phyloP scores from a whole-genome alignment of 768 basidiomycete species.

The Lentinula aciculospora region DNA sequence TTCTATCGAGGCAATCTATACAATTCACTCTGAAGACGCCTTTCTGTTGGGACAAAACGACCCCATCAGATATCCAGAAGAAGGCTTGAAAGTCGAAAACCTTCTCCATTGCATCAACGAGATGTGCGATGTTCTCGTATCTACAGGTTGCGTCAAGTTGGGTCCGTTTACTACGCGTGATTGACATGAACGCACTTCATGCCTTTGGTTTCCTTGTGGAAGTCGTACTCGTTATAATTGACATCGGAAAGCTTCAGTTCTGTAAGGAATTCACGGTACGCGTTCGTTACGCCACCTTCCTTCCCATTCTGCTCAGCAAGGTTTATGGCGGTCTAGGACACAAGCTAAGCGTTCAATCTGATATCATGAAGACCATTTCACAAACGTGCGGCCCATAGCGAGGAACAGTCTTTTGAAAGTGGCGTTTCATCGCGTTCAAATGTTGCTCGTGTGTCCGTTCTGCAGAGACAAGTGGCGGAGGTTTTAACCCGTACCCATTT shows the following conservation, averaged over 20 bases:
- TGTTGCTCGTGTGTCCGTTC: conserved; percentile 74
- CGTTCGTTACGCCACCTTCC: conserved; percentile 74
- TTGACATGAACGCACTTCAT: conserved; percentile 89
- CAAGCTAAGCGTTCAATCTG: conserved; percentile 6
- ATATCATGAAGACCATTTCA: not conserved
- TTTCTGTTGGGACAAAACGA: conserved; percentile 72
- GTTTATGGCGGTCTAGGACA: conserved; percentile 70
- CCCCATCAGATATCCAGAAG: conserved; percentile 31
- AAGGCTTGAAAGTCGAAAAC: conserved; percentile 81
- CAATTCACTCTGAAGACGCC: conserved; percentile 91
- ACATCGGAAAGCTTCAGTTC: conserved; percentile 29
- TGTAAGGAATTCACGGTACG: conserved; percentile 66
- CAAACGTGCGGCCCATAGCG: conserved; percentile 77
- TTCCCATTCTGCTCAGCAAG: conserved; percentile 89
- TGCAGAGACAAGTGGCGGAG: conserved; percentile 70
- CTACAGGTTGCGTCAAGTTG: too few species aligned
- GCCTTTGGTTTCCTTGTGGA: conserved; percentile 88
- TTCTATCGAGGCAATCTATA: conserved; percentile 92
- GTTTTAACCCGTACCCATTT: conserved; percentile 80
- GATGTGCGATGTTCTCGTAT: conserved; percentile 86
- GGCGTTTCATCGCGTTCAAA: conserved; percentile 61
- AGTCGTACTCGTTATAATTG: conserved; percentile 85
- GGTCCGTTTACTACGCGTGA: too few species aligned
- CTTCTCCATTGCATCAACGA: conserved; percentile 65
- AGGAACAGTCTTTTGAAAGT: conserved; percentile 61